These are phyloP conservation scores for Trichoderma semiorbis DNA, from an alignment of 2,329 filamentous ascomycete genomes.

Conservation along the genomic window DNA sequence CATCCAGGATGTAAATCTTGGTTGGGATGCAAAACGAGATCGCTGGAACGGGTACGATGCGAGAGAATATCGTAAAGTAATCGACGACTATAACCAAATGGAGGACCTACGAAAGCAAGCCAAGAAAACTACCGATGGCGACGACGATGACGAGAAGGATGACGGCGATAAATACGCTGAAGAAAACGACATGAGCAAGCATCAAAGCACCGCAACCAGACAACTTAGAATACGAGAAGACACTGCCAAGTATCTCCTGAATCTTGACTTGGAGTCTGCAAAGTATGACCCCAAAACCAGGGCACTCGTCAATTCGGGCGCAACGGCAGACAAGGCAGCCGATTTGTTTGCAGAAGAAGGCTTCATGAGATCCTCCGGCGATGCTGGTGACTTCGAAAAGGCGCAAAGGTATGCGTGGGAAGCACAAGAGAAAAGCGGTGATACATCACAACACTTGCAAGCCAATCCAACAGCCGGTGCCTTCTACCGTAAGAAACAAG, in stretches of 20 bases:
- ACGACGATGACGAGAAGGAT: conserved; percentile 41
- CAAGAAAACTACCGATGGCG: conserved; percentile 39
- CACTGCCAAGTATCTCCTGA: conserved; percentile 93
- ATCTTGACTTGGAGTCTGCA: conserved; percentile 91
- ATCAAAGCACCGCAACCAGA: conserved; percentile 85
- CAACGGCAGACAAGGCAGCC: conserved; percentile 74
- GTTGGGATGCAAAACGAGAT: conserved; percentile 97
- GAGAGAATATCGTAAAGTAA: conserved; percentile 78
- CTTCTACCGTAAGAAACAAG: conserved; percentile 74
- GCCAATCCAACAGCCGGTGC: conserved; percentile 95
- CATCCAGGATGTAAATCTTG: conserved; percentile 78
- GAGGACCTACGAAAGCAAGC: conserved; percentile 67
- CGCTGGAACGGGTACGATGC: conserved; percentile 98
- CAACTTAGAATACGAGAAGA: conserved; percentile 93
- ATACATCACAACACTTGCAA: conserved; percentile 82
- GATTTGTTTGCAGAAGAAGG: conserved; percentile 88
- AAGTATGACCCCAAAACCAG: conserved; percentile 97
- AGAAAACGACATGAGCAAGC: conserved; percentile 92
- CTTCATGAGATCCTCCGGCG: conserved; percentile 82
- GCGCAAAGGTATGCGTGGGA: conserved; percentile 95
- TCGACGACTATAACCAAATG: conserved; percentile 84
- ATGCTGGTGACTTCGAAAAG: conserved; percentile 87
- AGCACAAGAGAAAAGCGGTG: conserved; percentile 75
- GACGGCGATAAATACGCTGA: conserved; percentile 79
- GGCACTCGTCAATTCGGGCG: conserved; percentile 82